Conservation (phyloP, 495 filamentous ascomycete genomes). For the Articulospora tetracladia region DNA sequence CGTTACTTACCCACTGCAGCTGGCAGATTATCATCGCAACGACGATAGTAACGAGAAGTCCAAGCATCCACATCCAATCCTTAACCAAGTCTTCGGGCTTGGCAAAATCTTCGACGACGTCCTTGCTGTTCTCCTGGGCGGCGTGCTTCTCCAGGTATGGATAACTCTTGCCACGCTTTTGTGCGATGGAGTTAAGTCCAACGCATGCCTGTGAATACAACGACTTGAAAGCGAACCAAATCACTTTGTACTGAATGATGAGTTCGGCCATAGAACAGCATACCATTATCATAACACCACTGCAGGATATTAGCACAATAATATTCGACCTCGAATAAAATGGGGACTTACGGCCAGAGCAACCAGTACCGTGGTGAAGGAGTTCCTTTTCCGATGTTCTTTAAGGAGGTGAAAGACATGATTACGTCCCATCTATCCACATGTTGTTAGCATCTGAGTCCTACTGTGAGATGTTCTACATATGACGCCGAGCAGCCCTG, state of each 20-base stretch:
- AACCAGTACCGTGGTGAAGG: neutral
- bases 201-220: slow-evolving; percentile 42
- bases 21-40: slow-evolving; percentile 52
- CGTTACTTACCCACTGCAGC: neutral
- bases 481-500: too few species aligned
- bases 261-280: slow-evolving; percentile 58
- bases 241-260: slow-evolving; percentile 56
- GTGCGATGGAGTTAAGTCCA: slow-evolving; percentile 35
- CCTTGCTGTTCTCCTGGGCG: slow-evolving; percentile 28
- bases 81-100: slow-evolving; percentile 51
- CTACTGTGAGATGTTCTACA: too few species aligned
- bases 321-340: neutral
- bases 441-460: too few species aligned
- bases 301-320: neutral
- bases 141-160: slow-evolving; percentile 41
- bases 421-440: slow-evolving; percentile 39
- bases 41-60: slow-evolving; percentile 48
- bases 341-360: neutral
- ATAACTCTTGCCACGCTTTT: slow-evolving; percentile 39
- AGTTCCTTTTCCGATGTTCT: slow-evolving; percentile 2
- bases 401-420: slow-evolving; percentile 47
- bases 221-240: slow-evolving; percentile 47
- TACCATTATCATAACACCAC: slow-evolving; percentile 57
- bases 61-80: slow-evolving; percentile 57
- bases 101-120: slow-evolving; percentile 48